These are phyloP conservation scores for Aspergillus oerlinghausenensis DNA, from an alignment of 2,329 filamentous ascomycete species.

Conservation along the genomic window DNA sequence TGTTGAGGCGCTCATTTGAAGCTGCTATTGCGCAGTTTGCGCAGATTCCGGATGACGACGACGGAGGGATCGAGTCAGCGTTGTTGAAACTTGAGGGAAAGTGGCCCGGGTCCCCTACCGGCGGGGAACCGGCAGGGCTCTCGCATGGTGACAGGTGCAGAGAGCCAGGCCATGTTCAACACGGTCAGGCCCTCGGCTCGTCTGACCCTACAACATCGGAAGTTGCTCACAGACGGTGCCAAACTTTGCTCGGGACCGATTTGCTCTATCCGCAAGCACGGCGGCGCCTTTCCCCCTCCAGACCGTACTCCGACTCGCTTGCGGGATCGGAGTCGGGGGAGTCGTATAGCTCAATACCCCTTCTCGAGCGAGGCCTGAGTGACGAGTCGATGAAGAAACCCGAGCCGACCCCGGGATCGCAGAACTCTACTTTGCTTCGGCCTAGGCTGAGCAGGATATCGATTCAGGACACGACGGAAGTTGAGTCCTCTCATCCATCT, in stretches of 20 bases:
- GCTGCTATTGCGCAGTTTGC: constrained; percentile 81
- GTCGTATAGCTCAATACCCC: constrained; percentile 71
- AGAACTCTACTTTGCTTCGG: constrained; percentile 17
- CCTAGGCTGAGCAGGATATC: constrained; percentile 24
- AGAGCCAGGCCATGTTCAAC: constrained; percentile 4
- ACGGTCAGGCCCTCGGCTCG: neutral
- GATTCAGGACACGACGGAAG: constrained; percentile 24
- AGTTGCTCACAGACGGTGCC: constrained; percentile 15
- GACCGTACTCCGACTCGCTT: constrained; percentile 40
- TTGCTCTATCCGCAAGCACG: constrained; percentile 24
- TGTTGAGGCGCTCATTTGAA: constrained; percentile 70
- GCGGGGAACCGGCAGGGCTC: neutral
- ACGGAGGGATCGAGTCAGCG: constrained; percentile 89
- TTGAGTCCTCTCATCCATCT: constrained; percentile 44
- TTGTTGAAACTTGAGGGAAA: constrained; percentile 87
- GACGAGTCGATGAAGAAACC: constrained; percentile 49
- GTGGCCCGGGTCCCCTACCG: constrained; percentile 40
- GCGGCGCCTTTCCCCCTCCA: constrained; percentile 25
- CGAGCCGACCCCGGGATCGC: constrained; percentile 14
- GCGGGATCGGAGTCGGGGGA: constrained; percentile 57
- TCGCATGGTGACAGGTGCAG: neutral
- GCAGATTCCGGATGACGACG: constrained; percentile 80
- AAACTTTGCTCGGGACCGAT: constrained; percentile 19
- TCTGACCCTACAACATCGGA: constrained; percentile 9
- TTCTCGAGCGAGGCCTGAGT: constrained; percentile 62